Base-by-base conservation (phyloP, 2,329 filamentous ascomycete species). In the Colletotrichum caudatum region DNA sequence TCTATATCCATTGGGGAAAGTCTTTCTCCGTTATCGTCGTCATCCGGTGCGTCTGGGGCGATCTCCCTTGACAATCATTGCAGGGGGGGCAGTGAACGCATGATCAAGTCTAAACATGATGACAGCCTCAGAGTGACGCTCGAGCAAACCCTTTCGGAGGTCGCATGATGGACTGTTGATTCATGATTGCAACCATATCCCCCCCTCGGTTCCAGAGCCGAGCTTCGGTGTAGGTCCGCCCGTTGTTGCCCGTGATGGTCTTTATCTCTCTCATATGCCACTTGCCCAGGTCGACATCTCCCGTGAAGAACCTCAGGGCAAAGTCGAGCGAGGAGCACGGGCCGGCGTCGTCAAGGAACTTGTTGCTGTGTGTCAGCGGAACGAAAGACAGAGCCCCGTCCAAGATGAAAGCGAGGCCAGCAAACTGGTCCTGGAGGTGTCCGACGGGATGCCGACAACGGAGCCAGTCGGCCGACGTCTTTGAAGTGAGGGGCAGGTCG, bases 301-400 rank as follows among this genome's bases (percentile, higher is more conserved):
- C 80, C 1, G 76, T 76, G 70, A 85, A 84, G 8, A 85, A 73
- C 0, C 86, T 78, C 67, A 88, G 68, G 4, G 86, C 82, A 75
- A 88, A 88, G 73, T 88, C 86, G n/a, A 88, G 74, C 12, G 80
- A 83, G 2, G 82, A 83, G 63, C 82, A 85, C 2, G 85, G 84
- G 8, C 74, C 80, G 0, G 79, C 79, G 48, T 87, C 84, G 1
- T 83, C 80, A 48, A 87, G 78, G 74, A 80, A 84, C 77, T 81
- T 74, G 12, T 84, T 79, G 62, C 77, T 80, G 63, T 85, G 84
- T 1, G 77, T 78, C 61, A 88, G 73, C 0, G 85, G 84, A 1
- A 83, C 44, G 48, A 87, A 86, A 0, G 83, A 77, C 4, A 87
- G 73, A 0, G 77, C 83, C 0, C 79, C 82, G 41, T 88, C 86